Evolutionary conservation across 345 rosid genomes (phyloP), one percentile per base, ranked within the genome.

Genomic region (Lumnitzera littorea): DNA sequence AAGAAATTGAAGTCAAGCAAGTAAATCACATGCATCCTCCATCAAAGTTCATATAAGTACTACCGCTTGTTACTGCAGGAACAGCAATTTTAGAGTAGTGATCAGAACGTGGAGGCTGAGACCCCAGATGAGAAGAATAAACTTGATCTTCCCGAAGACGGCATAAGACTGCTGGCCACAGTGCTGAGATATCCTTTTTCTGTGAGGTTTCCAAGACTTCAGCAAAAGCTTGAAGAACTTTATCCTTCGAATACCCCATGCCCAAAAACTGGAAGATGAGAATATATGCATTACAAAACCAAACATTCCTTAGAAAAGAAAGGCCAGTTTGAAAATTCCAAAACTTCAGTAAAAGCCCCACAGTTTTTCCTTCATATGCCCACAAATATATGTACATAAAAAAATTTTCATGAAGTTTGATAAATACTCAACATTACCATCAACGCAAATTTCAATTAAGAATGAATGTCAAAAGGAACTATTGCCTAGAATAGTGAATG

Each of bases 141-240:
- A 85, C 76, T 65, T 74, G 76, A 67, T 75, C 78, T 80, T 91
- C 89, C 64, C 76, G 87, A 50, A 89, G 95, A 69, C 55, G 80
- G 70, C 89, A 84, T 67, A 82, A 62, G 41, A 84, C 88, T 3
- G 84, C 72, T 27, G 81, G 84, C 91, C 83, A 83, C 53, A 86
- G 74, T 51, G 84, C 72, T 23, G 88, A 76, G 27, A 79, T 78
- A 60, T 82, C 89, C 73, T 78, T 78, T 64, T 67, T 70, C 56
- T 59, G 65, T 31, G 90, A 78, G 65, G 79, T 73, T 71, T 79
- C 76, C 59, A 84, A 82, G 60, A 82, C 86, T 72, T 85, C 86
- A 75, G 57, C 56, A 64, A 70, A 77, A 54, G 95, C 89, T 60
- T 15, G 64, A 60, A 70, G 68, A 48, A 84, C 83, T 72, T 78